Evolutionary conservation across 2,329 filamentous ascomycete genomes (phyloP).

Genomic region (Stemphylium vesicarium): DNA sequence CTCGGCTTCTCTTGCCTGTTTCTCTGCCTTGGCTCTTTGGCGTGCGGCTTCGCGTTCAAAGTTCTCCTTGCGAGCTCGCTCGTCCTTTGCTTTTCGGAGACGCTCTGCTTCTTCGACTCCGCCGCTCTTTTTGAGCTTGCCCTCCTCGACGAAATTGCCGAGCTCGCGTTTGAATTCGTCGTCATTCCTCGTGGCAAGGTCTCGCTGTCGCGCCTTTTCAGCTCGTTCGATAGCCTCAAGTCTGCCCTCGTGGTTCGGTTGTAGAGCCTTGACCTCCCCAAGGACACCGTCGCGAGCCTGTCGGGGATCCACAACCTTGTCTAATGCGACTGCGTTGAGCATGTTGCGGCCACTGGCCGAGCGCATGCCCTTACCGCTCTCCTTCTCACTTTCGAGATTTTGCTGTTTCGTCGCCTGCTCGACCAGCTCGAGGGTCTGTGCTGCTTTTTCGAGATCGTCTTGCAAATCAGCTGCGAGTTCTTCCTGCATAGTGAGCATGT

Average conservation of each 20-base stretch:
- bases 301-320: conserved; percentile 69
- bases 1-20: conserved; percentile 44
- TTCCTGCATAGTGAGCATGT: conserved; percentile 94
- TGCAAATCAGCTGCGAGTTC: conserved; percentile 90
- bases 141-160: conserved; percentile 82
- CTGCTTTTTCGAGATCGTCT: conserved; percentile 93
- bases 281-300: conserved; percentile 90
- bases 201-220: conserved; percentile 87
- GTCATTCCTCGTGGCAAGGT: conserved; percentile 75
- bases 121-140: conserved; percentile 93
- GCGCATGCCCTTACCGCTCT: conserved; percentile 51
- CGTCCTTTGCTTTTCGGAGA: conserved; percentile 82
- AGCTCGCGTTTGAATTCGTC: conserved; percentile 88
- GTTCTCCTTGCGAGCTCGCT: conserved; percentile 80
- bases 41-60: conserved; percentile 61
- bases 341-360: conserved; percentile 57
- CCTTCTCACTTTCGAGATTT: conserved; percentile 73
- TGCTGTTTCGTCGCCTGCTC: conserved; percentile 99
- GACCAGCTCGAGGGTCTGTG: conserved; percentile 90
- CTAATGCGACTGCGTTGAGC: conserved; percentile 46
- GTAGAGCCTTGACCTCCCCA: conserved; percentile 89
- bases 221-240: conserved; percentile 97
- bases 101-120: conserved; percentile 94
- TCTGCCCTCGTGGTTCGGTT: conserved; percentile 91
- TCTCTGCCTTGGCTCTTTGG: conserved; percentile 54